Conservation (phyloP, 1,284 basidiomycete genomes). For the Naganishia cerealis region DNA sequence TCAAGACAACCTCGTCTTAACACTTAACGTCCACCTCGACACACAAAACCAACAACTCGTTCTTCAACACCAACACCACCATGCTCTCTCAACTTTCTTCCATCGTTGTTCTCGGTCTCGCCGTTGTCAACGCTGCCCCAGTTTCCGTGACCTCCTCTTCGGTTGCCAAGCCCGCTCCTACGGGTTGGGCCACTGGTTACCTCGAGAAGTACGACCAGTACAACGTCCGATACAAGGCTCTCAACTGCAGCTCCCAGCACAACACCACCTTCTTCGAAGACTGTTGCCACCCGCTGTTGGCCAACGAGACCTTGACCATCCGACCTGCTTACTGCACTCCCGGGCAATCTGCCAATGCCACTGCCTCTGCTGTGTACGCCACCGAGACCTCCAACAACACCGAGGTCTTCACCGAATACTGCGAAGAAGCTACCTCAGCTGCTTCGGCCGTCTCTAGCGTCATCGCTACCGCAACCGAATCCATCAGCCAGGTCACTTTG, state of each 20-base stretch:
- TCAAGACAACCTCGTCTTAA: conserved; percentile 28
- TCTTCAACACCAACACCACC: conserved; percentile 31
- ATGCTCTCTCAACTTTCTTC: conserved; percentile 56
- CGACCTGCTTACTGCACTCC: conserved; percentile 62
- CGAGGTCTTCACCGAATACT: conserved; percentile 26
- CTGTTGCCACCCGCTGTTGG: conserved; percentile 61
- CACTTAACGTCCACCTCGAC: conserved; percentile 20
- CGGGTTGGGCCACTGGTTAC: conserved; percentile 44
- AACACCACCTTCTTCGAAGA: conserved; percentile 65
- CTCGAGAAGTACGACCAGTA: conserved; percentile 61
- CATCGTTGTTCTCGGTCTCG: conserved; percentile 59
- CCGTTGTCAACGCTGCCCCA: conserved; percentile 58
- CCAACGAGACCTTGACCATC: conserved; percentile 58
- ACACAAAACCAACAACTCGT: conserved; percentile 8
- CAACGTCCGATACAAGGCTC: conserved; percentile 64
- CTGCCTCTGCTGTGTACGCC: conserved; percentile 39
- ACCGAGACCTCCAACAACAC: conserved; percentile 39
- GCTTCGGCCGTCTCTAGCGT: conserved; percentile 34
- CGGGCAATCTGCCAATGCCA: conserved; percentile 40
- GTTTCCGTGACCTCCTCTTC: conserved; percentile 46
- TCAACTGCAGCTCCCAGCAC: conserved; percentile 62
- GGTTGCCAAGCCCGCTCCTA: conserved; percentile 55
- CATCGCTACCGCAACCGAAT: conserved; percentile 33
- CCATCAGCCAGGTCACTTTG: conserved; percentile 29
- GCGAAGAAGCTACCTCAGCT: conserved; percentile 33